These are phyloP conservation scores for Vigna angularis DNA, from an alignment of 306 rosid genomes.

Conservation along the genomic window DNA sequence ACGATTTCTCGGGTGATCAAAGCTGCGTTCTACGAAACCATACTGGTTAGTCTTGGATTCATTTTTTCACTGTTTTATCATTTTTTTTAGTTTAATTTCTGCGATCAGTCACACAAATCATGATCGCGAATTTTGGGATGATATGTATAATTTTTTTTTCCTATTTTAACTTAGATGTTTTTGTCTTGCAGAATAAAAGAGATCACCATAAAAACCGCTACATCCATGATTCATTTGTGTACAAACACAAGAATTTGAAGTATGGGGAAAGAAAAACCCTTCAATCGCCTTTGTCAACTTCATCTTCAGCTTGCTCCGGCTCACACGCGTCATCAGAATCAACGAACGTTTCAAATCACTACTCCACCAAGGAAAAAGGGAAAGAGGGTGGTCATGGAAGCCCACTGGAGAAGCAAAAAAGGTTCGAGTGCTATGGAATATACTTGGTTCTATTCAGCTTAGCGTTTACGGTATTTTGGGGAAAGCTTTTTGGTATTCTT, in stretches of 20 bases:
- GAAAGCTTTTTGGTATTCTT: conserved; percentile 61
- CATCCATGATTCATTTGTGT: conserved; percentile 44
- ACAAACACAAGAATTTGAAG: conserved; percentile 38
- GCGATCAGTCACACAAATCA: too few species aligned
- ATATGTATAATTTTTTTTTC: too few species aligned
- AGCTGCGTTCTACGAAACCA: conserved; percentile 65
- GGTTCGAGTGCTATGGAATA: conserved; percentile 44
- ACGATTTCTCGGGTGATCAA: conserved; percentile 55
- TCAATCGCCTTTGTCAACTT: neutral
- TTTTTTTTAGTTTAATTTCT: too few species aligned
- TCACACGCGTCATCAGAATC: conserved; percentile 31
- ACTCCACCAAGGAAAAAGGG: conserved; percentile 22
- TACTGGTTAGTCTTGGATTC: conserved; percentile 59
- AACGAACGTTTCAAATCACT: conserved; percentile 26
- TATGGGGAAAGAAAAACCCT: conserved; percentile 15
- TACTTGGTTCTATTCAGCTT: conserved; percentile 62
- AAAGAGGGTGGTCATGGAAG: neutral
- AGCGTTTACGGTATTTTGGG: conserved; percentile 62
- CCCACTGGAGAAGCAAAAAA: conserved; percentile 47
- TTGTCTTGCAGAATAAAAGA: conserved; percentile 58
- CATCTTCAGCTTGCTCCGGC: conserved; percentile 32
- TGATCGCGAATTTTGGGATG: too few species aligned
- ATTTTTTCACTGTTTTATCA: neutral
- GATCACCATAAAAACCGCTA: conserved; percentile 38
- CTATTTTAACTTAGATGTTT: neutral